Base-by-base conservation (phyloP, 192 early-diverging fungal species). In the Dispira parvispora region DNA sequence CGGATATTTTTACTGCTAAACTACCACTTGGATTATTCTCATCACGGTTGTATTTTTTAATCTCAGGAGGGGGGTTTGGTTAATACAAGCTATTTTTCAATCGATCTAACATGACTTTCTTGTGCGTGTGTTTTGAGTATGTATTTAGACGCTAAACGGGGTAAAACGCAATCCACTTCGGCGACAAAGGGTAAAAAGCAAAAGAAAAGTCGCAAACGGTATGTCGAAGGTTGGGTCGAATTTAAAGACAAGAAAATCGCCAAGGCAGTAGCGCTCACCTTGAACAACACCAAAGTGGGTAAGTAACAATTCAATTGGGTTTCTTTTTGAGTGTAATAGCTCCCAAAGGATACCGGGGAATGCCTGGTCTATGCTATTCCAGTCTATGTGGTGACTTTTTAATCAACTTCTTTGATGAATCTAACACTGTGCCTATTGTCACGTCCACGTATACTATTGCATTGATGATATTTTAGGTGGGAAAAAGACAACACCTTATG, bases 171-270 rank as follows among this genome's bases (percentile, higher is more conserved):
- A n/a, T n/a, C n/a, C n/a, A n/a, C n/a, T 81, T 78, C 12, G 77
- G 87, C 46, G 78, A 94, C 14, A 82, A 87, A 70, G 11, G 11
- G 52, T 25, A 96, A 96, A 72, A 89, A 91, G 67, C 81, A 80
- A 26, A 82, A 86, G 25, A 94, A 94, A 76, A 84, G 78, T 58
- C 80, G 85, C 14, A 76, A 83, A 28, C 94, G 94, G 65, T 98
- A 81, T 69, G 84, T 81, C 0, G 94, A 98, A 70, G 96, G 94
- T 8, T 98, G 96, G 96, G 85, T 98, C 26, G 96, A 98, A 73
- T 96, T 98, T 71, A 68, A 74, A 56, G 91, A 95, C 73, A 98
- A 98, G 73, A 85, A 81, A 55, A 78, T 84, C n/a, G 96, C 91
- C 28, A 85, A 91, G 63, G 68, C 71, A 3, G 78, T 86, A 0